Base-by-base conservation (phyloP, 2,329 filamentous ascomycete species). In the Xylariales sp. region DNA sequence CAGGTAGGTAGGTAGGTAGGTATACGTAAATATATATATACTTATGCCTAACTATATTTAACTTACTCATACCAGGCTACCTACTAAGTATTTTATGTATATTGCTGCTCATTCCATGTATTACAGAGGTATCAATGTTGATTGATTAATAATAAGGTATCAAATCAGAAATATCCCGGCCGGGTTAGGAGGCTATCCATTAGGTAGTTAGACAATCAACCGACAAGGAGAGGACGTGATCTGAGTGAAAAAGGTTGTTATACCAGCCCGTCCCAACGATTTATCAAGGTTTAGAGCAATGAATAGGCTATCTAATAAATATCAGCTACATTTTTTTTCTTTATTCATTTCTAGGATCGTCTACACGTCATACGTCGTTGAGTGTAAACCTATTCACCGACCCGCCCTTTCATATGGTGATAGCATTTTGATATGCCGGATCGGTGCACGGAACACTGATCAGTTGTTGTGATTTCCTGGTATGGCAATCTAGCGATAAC, bases 11-110 rank as follows among this genome's bases (percentile, higher is more conserved):
- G 23, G 23, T 23, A 23, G 30, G 50, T 10, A 4, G 10, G 14
- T 53, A 18, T 2, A 36, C 23, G 23, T 50, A 49, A 9, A 30
- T 48, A 8, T 48, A 52, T 48, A 52, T 34, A 23, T 50, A 39
- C 28, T n/a, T n/a, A n/a, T n/a, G n/a, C n/a, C n/a, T n/a, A n/a
- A n/a, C 46, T 36, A 46, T 50, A 43, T 52, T 45, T 53, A 36
- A 36, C 34, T 39, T 46, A 10, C 30, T 34, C 14, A 34, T 46
- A n/a, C 48, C 30, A 28, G 58, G 8, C 9, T 36, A n/a, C 48
- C n/a, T 36, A 64, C 46, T 14, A 23, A 56, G 34, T 56, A 18
- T 9, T 32, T 52, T 32, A 32, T 34, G 14, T 41, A 14, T 54
- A 12, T 18, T 54, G 52, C 50, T 16, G 18, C 23, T 45, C 32